A percentile compares a stretch with the other conserved stretches of the same genome.
These are phyloP conservation scores for Mycena albidolilacea DNA, from an alignment of 768 basidiomycete genomes.

Conservation along the genomic window DNA sequence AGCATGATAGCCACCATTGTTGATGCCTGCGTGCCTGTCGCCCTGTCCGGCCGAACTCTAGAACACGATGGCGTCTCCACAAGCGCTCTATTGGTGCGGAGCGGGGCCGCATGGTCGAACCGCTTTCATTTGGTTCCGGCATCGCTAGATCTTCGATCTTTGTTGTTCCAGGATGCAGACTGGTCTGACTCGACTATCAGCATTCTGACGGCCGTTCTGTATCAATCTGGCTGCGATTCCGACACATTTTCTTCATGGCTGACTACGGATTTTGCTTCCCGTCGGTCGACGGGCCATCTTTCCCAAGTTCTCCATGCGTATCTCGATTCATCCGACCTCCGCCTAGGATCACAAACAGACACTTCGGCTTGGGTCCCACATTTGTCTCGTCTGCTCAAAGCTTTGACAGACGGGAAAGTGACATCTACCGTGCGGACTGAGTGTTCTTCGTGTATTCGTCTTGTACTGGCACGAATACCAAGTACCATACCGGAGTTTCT, in stretches of 20 bases:
- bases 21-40: constrained; percentile 56
- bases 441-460: constrained; percentile 47
- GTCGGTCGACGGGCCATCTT: constrained; percentile 48
- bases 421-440: constrained; percentile 37
- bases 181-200: constrained; percentile 63
- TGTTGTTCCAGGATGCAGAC: constrained; percentile 54
- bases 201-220: constrained; percentile 62
- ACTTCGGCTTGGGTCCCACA: constrained; percentile 47
- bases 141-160: constrained; percentile 48
- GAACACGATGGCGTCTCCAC: constrained; percentile 37
- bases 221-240: constrained; percentile 50
- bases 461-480: constrained; percentile 47
- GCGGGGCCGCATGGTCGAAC: constrained; percentile 53
- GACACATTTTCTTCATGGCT: constrained; percentile 59
- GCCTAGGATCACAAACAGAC: constrained; percentile 40
- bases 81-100: constrained; percentile 41
- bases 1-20: constrained; percentile 62
- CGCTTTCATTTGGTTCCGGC: constrained; percentile 40
- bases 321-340: constrained; percentile 56
- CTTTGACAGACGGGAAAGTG: constrained; percentile 35
- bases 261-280: constrained; percentile 44
- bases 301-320: constrained; percentile 61
- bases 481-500: constrained; percentile 41
- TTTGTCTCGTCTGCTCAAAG: constrained; percentile 45
- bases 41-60: constrained; percentile 48